Percentiles rank a stretch among this genome's conserved stretches.
Evolutionary conservation across 306 rosid species (phyloP).

Genomic region (Biancaea sappan): DNA sequence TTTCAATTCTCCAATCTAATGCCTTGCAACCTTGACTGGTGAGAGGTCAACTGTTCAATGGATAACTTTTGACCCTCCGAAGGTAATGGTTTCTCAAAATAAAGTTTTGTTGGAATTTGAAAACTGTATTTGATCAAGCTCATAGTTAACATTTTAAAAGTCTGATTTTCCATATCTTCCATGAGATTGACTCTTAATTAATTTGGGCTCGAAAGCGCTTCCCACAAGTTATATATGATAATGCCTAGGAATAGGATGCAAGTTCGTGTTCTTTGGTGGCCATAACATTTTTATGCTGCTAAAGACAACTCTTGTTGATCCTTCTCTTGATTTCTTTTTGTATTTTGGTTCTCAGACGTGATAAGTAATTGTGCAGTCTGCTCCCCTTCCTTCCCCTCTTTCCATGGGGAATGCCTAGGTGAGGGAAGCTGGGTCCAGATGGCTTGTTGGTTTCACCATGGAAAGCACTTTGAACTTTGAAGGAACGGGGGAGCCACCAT

Average conservation of each 20-base stretch:
- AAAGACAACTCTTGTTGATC: constrained; percentile 7
- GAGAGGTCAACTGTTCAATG: neutral
- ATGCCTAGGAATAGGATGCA: no score
- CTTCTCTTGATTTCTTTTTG: constrained; percentile 1
- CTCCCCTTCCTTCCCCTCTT: no score
- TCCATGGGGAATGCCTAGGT: no score
- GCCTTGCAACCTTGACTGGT: neutral
- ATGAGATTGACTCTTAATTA: neutral
- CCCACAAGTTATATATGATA: neutral
- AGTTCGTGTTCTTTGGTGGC: constrained; percentile 29
- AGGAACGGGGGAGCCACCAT: constrained; percentile 33
- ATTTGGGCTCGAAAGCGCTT: constrained; percentile 25
- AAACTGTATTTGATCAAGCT: neutral
- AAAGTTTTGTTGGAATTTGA: constrained; percentile 11
- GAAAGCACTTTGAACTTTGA: constrained; percentile 36
- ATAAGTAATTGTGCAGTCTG: no score
- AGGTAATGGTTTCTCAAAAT: neutral
- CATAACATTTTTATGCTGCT: neutral
- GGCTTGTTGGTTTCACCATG: constrained; percentile 17
- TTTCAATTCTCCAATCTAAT: neutral
- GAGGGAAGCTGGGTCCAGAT: neutral
- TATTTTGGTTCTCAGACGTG: no score
- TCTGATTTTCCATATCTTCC: neutral
- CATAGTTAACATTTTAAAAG: neutral
- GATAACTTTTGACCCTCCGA: no score